Evolutionary conservation across 805 yeast species (phyloP).

Genomic region (Wickerhamomyces silvicola): DNA sequence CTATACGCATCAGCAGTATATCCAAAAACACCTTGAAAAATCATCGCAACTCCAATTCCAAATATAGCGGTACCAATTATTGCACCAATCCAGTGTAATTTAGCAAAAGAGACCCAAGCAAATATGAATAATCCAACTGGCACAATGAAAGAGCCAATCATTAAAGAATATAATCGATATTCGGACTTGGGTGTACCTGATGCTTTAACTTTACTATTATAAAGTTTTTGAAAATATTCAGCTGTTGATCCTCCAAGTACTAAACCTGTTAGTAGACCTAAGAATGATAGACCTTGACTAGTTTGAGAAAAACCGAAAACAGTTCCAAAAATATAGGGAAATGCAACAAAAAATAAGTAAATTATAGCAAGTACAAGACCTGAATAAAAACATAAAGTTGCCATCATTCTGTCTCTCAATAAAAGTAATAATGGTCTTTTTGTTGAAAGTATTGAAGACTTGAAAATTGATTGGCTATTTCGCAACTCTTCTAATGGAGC

Average conservation of each 20-base stretch:
- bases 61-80: conserved; percentile 66
- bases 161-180: conserved; percentile 49
- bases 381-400: conserved; percentile 46
- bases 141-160: conserved; percentile 57
- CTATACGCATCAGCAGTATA: conserved; percentile 63
- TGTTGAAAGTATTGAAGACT: conserved; percentile 38
- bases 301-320: conserved; percentile 47
- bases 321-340: conserved; percentile 51
- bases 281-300: conserved; percentile 57
- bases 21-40: conserved; percentile 60
- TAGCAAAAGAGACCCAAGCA: conserved; percentile 60
- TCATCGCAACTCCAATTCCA: conserved; percentile 61
- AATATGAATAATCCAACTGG: conserved; percentile 69
- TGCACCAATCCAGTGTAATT: conserved; percentile 71
- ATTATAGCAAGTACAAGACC: conserved; percentile 54
- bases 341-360: conserved; percentile 60
- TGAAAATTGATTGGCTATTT: conserved; percentile 34
- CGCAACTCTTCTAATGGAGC: conserved; percentile 33
- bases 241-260: conserved; percentile 39
- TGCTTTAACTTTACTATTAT: conserved; percentile 35
- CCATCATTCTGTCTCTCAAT: conserved; percentile 48
- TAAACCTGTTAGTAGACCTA: conserved; percentile 51
- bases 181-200: conserved; percentile 53
- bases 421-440: conserved; percentile 47
- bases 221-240: conserved; percentile 35